Evolutionary conservation across 2,329 filamentous ascomycete species (phyloP).

Genomic region (Stagonosporopsis cucurbitacearum): DNA sequence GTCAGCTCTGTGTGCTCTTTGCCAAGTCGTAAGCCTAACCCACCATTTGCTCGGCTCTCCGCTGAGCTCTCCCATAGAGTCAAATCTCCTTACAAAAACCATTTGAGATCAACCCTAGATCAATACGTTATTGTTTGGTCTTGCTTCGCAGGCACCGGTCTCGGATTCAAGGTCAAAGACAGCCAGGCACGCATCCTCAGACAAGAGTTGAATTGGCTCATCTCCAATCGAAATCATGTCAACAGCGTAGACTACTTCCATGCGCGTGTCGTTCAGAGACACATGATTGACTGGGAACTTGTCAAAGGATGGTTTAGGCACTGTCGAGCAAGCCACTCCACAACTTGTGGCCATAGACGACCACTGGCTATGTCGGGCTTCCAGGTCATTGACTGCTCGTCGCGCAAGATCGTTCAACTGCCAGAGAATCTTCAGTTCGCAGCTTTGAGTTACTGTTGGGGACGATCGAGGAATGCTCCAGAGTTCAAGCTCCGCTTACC

Average conservation of each 20-base stretch:
- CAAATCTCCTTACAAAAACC: neutral
- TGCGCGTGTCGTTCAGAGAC: neutral
- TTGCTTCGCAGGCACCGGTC: neutral
- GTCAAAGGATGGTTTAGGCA: neutral
- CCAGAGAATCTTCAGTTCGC: neutral
- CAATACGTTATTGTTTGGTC: neutral
- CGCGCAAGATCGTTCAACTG: neutral
- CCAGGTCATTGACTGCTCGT: slow-evolving; percentile 7
- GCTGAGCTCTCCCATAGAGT: neutral
- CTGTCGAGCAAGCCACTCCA: neutral
- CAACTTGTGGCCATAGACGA: neutral
- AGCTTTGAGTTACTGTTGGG: slow-evolving; percentile 17
- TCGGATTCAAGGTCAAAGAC: neutral
- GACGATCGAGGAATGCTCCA: neutral
- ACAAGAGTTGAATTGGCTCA: neutral
- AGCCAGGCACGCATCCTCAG: neutral
- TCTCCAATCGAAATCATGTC: neutral
- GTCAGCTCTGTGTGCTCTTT: slow-evolving; percentile 2
- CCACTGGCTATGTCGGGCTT: neutral
- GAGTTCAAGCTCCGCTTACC: neutral
- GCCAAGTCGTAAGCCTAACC: neutral
- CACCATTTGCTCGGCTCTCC: neutral
- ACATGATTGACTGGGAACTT: neutral
- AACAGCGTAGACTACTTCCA: neutral
- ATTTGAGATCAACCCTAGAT: neutral